Percentiles rank a stretch among this genome's conserved stretches.
phyloP scores from a whole-genome alignment of 2,329 filamentous ascomycete genomes.

The Paecilomyces formosus region DNA sequence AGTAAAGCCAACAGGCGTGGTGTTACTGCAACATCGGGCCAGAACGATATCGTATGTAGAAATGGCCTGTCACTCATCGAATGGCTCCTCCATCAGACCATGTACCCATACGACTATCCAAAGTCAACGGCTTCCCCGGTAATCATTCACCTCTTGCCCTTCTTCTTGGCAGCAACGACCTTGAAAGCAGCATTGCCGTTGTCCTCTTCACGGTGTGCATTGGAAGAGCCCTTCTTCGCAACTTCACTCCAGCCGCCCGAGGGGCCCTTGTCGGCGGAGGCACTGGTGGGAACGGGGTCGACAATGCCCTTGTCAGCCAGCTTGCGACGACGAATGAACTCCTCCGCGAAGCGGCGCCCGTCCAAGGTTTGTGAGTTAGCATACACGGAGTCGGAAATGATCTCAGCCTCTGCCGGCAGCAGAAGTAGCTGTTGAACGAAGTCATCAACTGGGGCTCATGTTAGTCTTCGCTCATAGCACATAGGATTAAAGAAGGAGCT shows the following conservation, averaged over 20 bases:
- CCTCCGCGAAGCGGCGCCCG: constrained; percentile 84
- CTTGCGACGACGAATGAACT: constrained; percentile 89
- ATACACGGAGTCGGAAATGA: constrained; percentile 89
- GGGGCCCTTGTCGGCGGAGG: constrained; percentile 43
- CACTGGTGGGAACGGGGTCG: constrained; percentile 51
- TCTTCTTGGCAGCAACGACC: constrained; percentile 88
- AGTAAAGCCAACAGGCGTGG: neutral
- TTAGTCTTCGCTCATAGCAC: constrained; percentile 24
- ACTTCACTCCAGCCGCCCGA: constrained; percentile 89
- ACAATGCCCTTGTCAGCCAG: constrained; percentile 87
- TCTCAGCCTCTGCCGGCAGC: constrained; percentile 67
- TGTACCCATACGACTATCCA: neutral
- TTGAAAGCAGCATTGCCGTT: constrained; percentile 62
- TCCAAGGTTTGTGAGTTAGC: constrained; percentile 82
- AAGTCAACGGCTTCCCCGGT: neutral
- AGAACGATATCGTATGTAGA: neutral
- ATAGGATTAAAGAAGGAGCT: constrained; percentile 16
- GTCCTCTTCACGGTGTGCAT: constrained; percentile 41
- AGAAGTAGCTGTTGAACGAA: constrained; percentile 70
- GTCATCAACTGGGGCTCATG: constrained; percentile 55
- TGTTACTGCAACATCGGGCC: neutral
- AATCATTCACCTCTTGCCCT: constrained; percentile 60
- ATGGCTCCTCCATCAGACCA: neutral
- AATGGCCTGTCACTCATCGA: neutral
- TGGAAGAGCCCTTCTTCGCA: constrained; percentile 72